These are phyloP conservation scores for Kodamaea derodonti DNA, from an alignment of 1,139 yeast species.

Conservation along the genomic window DNA sequence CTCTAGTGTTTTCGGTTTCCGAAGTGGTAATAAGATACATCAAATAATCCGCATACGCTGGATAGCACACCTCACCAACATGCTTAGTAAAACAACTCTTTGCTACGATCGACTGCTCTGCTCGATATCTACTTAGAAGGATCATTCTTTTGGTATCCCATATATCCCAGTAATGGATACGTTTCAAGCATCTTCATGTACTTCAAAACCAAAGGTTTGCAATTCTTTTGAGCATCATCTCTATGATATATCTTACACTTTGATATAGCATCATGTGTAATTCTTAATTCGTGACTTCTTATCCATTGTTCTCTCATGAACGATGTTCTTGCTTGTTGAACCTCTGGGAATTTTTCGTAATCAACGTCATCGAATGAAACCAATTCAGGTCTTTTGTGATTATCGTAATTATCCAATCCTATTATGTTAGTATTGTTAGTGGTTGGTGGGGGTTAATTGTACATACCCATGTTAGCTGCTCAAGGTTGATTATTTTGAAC, in stretches of 20 bases:
- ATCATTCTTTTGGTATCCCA: slow-evolving; percentile 84
- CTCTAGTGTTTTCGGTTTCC: too few species aligned
- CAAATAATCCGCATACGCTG: too few species aligned
- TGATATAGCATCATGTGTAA: slow-evolving; percentile 70
- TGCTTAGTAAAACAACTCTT: too few species aligned
- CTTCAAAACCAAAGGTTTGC: slow-evolving; percentile 60
- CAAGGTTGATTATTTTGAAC: slow-evolving; percentile 13
- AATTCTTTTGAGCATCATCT: slow-evolving; percentile 72
- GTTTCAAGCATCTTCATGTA: slow-evolving; percentile 74
- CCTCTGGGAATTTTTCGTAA: slow-evolving; percentile 61
- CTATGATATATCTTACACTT: slow-evolving; percentile 73
- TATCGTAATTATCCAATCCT: slow-evolving; percentile 39
- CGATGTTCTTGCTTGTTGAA: slow-evolving; percentile 71
- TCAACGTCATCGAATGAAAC: slow-evolving; percentile 84
- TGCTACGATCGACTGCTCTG: too few species aligned
- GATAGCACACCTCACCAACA: too few species aligned
- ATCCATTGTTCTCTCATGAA: slow-evolving; percentile 80
- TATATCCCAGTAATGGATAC: slow-evolving; percentile 64
- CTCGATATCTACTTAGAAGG: slow-evolving; percentile 76
- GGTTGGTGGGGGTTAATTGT: background rate
- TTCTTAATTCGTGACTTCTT: slow-evolving; percentile 62
- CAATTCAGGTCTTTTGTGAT: slow-evolving; percentile 65
- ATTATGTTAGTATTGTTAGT: slow-evolving; percentile 1
- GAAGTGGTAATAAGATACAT: too few species aligned
- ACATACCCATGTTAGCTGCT: slow-evolving; percentile 18